A percentile compares a stretch with the other conserved stretches of the same genome.
These are phyloP conservation scores for Allomyces arbusculus DNA, from an alignment of 192 early-diverging fungal genomes.

Conservation along the genomic window DNA sequence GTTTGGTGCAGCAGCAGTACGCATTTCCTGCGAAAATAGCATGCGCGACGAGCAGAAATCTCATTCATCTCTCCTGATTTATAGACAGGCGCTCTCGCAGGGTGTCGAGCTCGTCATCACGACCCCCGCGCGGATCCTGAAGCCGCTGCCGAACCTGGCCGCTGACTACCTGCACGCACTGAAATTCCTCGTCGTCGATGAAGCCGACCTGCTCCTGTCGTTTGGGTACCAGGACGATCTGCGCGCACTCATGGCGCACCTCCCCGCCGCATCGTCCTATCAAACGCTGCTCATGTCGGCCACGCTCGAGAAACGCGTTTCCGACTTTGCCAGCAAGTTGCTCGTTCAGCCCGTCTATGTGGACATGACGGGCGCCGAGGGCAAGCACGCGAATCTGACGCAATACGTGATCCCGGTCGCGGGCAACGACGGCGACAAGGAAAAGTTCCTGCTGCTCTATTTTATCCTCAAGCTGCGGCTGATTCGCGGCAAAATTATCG, in stretches of 20 bases:
- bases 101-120: slow-evolving; percentile 69
- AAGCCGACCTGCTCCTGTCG: slow-evolving; percentile 82
- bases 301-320: slow-evolving; percentile 29
- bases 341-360: background rate
- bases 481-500: slow-evolving; percentile 72
- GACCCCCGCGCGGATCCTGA: slow-evolving; percentile 63
- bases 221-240: slow-evolving; percentile 89
- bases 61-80: background rate
- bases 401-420: slow-evolving; percentile 22
- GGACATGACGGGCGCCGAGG: background rate
- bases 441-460: slow-evolving; percentile 73
- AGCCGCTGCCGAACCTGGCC: slow-evolving; percentile 39
- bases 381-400: slow-evolving; percentile 28
- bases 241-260: slow-evolving; percentile 39
- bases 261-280: slow-evolving; percentile 54
- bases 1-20: slow-evolving; percentile 32
- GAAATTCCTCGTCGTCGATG: slow-evolving; percentile 65
- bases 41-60: background rate
- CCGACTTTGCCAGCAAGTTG: background rate
- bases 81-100: slow-evolving; percentile 58
- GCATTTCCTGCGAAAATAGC: background rate
- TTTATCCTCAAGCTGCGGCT: slow-evolving; percentile 78
- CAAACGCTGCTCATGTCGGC: slow-evolving; percentile 89
- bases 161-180: background rate
- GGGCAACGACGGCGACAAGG: slow-evolving; percentile 41